Conservation (phyloP, 371 early-diverging fungal genomes). For the Lichtheimia corymbifera region DNA sequence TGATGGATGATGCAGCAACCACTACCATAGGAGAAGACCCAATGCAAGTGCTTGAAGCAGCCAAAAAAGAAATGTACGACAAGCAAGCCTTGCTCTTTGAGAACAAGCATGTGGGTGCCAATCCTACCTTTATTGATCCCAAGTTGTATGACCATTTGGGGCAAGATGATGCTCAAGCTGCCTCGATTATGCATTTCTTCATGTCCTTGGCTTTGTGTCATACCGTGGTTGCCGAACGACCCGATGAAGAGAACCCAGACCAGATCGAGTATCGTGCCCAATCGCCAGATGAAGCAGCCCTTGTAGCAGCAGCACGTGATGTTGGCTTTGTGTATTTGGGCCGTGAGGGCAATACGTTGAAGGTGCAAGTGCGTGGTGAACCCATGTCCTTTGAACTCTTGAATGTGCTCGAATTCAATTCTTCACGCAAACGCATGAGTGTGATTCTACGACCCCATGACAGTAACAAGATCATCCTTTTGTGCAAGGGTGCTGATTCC, state of each 20-base stretch:
- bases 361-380: slow-evolving; percentile 36
- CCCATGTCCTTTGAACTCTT: slow-evolving; percentile 48
- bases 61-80: slow-evolving; percentile 30
- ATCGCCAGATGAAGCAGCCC: slow-evolving; percentile 94
- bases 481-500: slow-evolving; percentile 84
- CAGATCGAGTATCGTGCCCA: slow-evolving; percentile 80
- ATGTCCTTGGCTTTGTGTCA: slow-evolving; percentile 91
- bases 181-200: slow-evolving; percentile 60
- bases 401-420: slow-evolving; percentile 69
- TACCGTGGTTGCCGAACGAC: slow-evolving; percentile 76
- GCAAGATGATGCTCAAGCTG: slow-evolving; percentile 22
- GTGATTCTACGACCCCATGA: slow-evolving; percentile 57
- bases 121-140: slow-evolving; percentile 49
- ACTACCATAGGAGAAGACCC: slow-evolving; percentile 2
- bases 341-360: slow-evolving; percentile 53
- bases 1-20: slow-evolving; percentile 9
- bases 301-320: slow-evolving; percentile 85
- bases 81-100: slow-evolving; percentile 35
- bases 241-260: slow-evolving; percentile 45
- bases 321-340: slow-evolving; percentile 81
- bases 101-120: slow-evolving; percentile 36
- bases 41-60: slow-evolving; percentile 12
- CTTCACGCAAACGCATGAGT: slow-evolving; percentile 75
- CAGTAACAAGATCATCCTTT: slow-evolving; percentile 56
- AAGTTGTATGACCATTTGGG: slow-evolving; percentile 39